Conservation (phyloP, 352 stramenopile species). For the Phytophthora palmivora region DNA sequence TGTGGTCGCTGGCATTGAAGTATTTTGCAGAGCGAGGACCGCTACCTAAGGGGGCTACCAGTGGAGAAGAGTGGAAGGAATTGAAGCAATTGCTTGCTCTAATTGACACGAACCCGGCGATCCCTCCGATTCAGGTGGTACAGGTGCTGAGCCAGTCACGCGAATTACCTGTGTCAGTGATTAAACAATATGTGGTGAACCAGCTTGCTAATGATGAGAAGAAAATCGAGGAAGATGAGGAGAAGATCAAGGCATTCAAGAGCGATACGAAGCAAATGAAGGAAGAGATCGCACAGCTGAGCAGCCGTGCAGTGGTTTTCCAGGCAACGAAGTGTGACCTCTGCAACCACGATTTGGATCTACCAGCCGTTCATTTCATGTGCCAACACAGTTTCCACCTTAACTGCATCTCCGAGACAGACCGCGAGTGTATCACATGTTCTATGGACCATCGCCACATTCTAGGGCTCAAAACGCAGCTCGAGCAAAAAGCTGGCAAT, state of each 20-base stretch:
- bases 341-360: constrained; percentile 89
- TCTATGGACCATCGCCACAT: constrained; percentile 89
- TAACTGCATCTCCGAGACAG: constrained; percentile 90
- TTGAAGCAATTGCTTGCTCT: constrained; percentile 79
- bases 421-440: constrained; percentile 90
- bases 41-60: constrained; percentile 66
- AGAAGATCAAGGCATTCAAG: constrained; percentile 91
- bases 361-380: constrained; percentile 93
- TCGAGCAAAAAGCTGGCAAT: constrained; percentile 89
- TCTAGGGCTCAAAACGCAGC: constrained; percentile 85
- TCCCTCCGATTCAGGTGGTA: constrained; percentile 86
- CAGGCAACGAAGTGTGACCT: constrained; percentile 91
- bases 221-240: constrained; percentile 86
- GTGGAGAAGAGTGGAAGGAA: constrained; percentile 80
- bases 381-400: constrained; percentile 92
- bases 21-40: constrained; percentile 90
- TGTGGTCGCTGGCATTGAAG: constrained; percentile 91
- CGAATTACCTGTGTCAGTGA: constrained; percentile 80
- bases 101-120: constrained; percentile 83
- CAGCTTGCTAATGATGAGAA: constrained; percentile 81
- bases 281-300: constrained; percentile 85
- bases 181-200: constrained; percentile 89
- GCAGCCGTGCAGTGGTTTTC: constrained; percentile 89
- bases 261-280: constrained; percentile 91
- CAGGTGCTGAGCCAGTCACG: constrained; percentile 86